Conservation (phyloP, 169 alveolate species). For the Plasmodium inui region DNA sequence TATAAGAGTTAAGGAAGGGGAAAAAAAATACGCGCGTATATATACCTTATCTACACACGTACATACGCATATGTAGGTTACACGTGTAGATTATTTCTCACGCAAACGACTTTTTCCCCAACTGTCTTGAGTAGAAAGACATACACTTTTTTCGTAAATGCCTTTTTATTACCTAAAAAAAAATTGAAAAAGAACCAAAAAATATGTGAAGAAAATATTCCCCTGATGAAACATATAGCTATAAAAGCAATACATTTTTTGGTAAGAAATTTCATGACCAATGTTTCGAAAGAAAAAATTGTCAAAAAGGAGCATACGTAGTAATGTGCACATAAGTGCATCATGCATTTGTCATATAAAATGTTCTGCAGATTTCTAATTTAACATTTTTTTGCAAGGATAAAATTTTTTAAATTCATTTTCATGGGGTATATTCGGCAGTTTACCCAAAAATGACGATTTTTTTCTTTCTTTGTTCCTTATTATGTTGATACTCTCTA, state of each 20-base stretch:
- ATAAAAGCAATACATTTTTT: not conserved
- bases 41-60: conserved; percentile 1
- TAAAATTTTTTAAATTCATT: not conserved
- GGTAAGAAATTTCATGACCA: not conserved
- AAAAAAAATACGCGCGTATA: not conserved
- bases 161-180: not conserved
- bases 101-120: not conserved
- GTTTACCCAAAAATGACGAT: not conserved
- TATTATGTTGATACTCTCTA: not conserved
- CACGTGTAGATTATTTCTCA: not conserved
- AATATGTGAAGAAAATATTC: not conserved
- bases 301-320: not conserved
- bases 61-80: not conserved
- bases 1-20: not conserved
- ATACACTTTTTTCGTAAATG: not conserved
- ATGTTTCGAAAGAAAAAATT: not conserved
- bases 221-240: not conserved
- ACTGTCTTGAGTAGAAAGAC: not conserved
- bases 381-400: not conserved
- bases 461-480: not conserved
- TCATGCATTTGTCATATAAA: not conserved
- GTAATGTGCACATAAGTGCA: conserved; percentile 21
- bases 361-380: conserved; percentile 1
- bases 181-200: not conserved
- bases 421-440: not conserved